phyloP scores from a whole-genome alignment of 768 basidiomycete genomes.

The Amanita pseudoporphyria region DNA sequence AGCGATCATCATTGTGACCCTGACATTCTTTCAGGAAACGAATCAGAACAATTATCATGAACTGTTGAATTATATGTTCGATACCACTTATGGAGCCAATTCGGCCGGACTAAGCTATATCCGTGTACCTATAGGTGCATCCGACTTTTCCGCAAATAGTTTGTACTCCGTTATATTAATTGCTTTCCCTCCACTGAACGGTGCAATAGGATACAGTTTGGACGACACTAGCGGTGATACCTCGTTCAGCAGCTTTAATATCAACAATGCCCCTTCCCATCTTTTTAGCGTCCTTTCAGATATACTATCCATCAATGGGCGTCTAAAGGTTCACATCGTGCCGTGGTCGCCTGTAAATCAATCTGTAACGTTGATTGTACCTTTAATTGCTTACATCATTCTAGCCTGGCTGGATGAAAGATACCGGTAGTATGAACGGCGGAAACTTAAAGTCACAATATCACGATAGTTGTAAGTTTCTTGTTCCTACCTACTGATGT shows the following conservation, averaged over 20 bases:
- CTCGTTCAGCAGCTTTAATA: constrained; percentile 45
- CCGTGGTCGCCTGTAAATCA: constrained; percentile 68
- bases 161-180: background rate
- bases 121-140: constrained; percentile 61
- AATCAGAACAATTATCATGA: constrained; percentile 50
- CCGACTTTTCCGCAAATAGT: constrained; percentile 61
- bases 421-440: constrained; percentile 54
- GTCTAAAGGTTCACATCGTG: constrained; percentile 44
- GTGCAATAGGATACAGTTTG: constrained; percentile 45
- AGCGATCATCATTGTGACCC: background rate
- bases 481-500: background rate
- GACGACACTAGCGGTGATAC: constrained; percentile 58
- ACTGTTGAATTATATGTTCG: constrained; percentile 50
- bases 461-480: constrained; percentile 34
- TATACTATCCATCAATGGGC: constrained; percentile 46
- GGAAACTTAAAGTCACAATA: constrained; percentile 46
- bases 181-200: background rate
- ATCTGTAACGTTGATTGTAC: background rate
- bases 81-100: constrained; percentile 48
- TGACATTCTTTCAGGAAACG: constrained; percentile 18
- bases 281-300: constrained; percentile 56
- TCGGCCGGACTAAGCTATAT: constrained; percentile 63
- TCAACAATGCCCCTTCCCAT: constrained; percentile 48
- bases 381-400: constrained; percentile 3
- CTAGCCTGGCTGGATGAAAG: constrained; percentile 78